Evolutionary conservation across 768 basidiomycete species (phyloP), one percentile per base, ranked within the genome.

Genomic region (Boletus pseudopeckii): DNA sequence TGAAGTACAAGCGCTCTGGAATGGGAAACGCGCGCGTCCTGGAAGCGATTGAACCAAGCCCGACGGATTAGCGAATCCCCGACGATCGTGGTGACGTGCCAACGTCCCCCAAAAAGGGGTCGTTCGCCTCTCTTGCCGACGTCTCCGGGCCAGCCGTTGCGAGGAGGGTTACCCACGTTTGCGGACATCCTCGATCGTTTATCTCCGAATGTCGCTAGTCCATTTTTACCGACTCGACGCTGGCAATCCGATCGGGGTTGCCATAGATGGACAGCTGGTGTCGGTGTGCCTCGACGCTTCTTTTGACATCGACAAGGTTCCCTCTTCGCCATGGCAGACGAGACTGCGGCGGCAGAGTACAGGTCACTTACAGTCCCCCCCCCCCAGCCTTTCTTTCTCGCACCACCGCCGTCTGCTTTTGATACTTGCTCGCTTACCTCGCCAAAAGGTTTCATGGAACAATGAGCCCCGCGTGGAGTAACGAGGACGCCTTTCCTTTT

Each of bases 11-110:
- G 7, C 6, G n/a, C 20, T 18, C 17, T n/a, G n/a, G n/a, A n/a
- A n/a, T n/a, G n/a, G n/a, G n/a, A n/a, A n/a, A n/a, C n/a, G n/a
- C n/a, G n/a, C n/a, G 22, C 18, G 22, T 37, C 22, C 45, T 11
- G 10, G 11, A 22, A 22, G n/a, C n/a, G n/a, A n/a, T n/a, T n/a
- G n/a, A n/a, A n/a, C n/a, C n/a, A n/a, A n/a, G n/a, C n/a, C n/a
- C n/a, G n/a, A n/a, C n/a, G n/a, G n/a, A n/a, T n/a, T n/a, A n/a
- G 24, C 24, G 24, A 24, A 5, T 49, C 43, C n/a, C 52, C 20
- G 61, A 56, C 33, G 61, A 55, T 32, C 42, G 54, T 10, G 58
- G 55, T 7, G 45, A 54, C 32, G 43, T 64, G 28, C 58, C 64
- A n/a, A 30, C 38, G 52, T 18, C 60, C 63, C 22, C 24, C 24